A percentile compares a stretch with the other conserved stretches of the same genome.
These are phyloP conservation scores for Saccharomycopsis malanga DNA, from an alignment of 805 yeast species.

Conservation along the genomic window DNA sequence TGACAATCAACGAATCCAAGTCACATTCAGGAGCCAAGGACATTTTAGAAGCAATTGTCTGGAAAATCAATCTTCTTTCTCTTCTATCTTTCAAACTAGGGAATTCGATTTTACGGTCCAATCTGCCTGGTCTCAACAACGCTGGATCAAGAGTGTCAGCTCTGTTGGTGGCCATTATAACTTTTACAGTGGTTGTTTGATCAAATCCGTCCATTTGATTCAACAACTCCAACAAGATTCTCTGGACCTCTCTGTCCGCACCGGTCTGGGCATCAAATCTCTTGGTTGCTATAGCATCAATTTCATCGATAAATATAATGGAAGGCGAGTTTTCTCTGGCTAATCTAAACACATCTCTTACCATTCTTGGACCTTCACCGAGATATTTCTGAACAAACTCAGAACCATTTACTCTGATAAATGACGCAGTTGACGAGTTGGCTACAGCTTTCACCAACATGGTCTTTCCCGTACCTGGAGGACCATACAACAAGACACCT, in stretches of 20 bases:
- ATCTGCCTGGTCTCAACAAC: slow-evolving; percentile 93
- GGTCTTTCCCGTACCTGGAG: slow-evolving; percentile 99
- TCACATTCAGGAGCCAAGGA: slow-evolving; percentile 97
- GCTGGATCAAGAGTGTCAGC: slow-evolving; percentile 99
- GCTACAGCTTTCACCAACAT: slow-evolving; percentile 99
- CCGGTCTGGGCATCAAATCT: slow-evolving; percentile 99
- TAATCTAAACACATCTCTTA: slow-evolving; percentile 92
- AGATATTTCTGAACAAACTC: slow-evolving; percentile 97
- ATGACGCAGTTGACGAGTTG: slow-evolving; percentile 89
- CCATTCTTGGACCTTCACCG: slow-evolving; percentile 99
- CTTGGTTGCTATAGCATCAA: slow-evolving; percentile 98
- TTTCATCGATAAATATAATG: slow-evolving; percentile 95
- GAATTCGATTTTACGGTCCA: slow-evolving; percentile 96
- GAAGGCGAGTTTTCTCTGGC: slow-evolving; percentile 98
- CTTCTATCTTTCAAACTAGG: slow-evolving; percentile 95
- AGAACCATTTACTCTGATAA: slow-evolving; percentile 95
- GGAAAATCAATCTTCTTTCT: slow-evolving; percentile 92
- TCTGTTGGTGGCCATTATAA: slow-evolving; percentile 98
- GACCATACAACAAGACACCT: slow-evolving; percentile 96
- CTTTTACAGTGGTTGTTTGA: slow-evolving; percentile 90
- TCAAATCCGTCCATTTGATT: slow-evolving; percentile 99
- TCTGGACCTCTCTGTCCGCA: slow-evolving; percentile 98
- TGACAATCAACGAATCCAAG: slow-evolving; percentile 84
- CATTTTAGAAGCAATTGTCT: slow-evolving; percentile 96
- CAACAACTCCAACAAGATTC: slow-evolving; percentile 88